phyloP scores from a whole-genome alignment of 768 basidiomycete species.

The Solioccasus polychromus region DNA sequence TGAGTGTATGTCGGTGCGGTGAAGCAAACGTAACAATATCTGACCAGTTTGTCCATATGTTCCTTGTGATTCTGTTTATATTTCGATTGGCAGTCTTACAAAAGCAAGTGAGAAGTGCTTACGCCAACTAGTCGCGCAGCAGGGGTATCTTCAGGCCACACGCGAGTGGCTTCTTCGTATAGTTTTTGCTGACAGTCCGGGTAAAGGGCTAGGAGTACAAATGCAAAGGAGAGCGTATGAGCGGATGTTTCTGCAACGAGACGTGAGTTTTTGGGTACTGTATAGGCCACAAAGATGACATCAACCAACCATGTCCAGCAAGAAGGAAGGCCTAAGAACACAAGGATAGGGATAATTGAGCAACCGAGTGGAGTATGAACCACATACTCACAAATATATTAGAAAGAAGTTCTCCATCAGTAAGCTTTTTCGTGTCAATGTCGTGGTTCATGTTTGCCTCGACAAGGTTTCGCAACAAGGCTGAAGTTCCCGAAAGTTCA shows the following conservation, averaged over 20 bases:
- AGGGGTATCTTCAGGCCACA: constrained; percentile 41
- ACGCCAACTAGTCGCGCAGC: constrained; percentile 28
- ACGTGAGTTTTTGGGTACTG: constrained; percentile 2
- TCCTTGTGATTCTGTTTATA: constrained; percentile 38
- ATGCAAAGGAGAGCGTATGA: constrained; percentile 41
- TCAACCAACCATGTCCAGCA: constrained; percentile 44
- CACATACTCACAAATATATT: constrained; percentile 43
- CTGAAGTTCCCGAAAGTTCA: constrained; percentile 19
- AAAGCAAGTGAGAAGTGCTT: constrained; percentile 1
- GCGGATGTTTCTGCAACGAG: constrained; percentile 44
- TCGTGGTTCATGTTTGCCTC: constrained; percentile 44
- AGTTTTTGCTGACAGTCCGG: constrained; percentile 48
- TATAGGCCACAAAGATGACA: not conserved
- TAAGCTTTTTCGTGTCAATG: constrained; percentile 29
- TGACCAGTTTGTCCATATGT: constrained; percentile 36
- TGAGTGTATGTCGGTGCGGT: not conserved
- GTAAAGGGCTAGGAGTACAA: constrained; percentile 46
- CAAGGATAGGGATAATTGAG: not conserved
- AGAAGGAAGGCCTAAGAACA: constrained; percentile 40
- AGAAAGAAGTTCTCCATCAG: constrained; percentile 46
- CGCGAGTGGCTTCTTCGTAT: constrained; percentile 35
- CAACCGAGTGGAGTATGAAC: not conserved
- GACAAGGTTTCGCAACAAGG: constrained; percentile 44
- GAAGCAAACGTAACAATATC: constrained; percentile 1
- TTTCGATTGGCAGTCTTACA: not conserved